phyloP scores from a whole-genome alignment of 129 eudicot genomes.

The Sambucus nigra region DNA sequence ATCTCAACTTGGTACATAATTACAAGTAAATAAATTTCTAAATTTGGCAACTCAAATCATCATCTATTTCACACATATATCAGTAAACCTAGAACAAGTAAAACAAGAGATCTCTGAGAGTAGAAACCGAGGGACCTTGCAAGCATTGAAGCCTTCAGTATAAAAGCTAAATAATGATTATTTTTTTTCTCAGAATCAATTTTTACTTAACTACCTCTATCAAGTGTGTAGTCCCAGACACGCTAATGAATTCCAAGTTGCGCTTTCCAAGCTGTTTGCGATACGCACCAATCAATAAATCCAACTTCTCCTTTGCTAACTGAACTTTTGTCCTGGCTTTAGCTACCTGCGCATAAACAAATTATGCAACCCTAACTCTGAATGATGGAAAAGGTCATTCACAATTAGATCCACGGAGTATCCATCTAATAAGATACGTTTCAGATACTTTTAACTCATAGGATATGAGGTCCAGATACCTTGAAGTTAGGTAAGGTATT shows the following conservation, averaged over 20 bases:
- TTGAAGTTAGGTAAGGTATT: too few species aligned
- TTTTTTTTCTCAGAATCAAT: background rate
- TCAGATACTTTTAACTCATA: too few species aligned
- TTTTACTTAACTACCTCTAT: slow-evolving; percentile 55
- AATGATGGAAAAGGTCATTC: too few species aligned
- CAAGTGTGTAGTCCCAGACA: slow-evolving; percentile 74
- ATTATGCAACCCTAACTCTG: slow-evolving; percentile 5
- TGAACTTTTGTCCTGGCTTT: slow-evolving; percentile 46
- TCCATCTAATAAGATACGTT: too few species aligned
- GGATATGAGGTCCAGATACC: too few species aligned
- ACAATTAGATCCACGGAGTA: too few species aligned
- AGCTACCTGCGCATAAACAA: slow-evolving; percentile 37
- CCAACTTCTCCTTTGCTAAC: slow-evolving; percentile 51
- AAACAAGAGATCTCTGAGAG: background rate
- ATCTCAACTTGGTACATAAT: background rate
- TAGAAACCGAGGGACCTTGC: background rate
- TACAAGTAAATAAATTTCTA: too few species aligned
- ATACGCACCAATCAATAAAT: slow-evolving; percentile 39
- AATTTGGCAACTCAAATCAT: background rate
- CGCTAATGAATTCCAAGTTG: slow-evolving; percentile 55
- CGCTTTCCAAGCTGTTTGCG: slow-evolving; percentile 68
- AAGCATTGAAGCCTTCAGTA: background rate
- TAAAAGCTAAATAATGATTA: background rate
- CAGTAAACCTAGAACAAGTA: background rate
- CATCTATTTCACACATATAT: background rate